phyloP scores from a whole-genome alignment of 139 green algal genomes.

The Trebouxia sp. region DNA sequence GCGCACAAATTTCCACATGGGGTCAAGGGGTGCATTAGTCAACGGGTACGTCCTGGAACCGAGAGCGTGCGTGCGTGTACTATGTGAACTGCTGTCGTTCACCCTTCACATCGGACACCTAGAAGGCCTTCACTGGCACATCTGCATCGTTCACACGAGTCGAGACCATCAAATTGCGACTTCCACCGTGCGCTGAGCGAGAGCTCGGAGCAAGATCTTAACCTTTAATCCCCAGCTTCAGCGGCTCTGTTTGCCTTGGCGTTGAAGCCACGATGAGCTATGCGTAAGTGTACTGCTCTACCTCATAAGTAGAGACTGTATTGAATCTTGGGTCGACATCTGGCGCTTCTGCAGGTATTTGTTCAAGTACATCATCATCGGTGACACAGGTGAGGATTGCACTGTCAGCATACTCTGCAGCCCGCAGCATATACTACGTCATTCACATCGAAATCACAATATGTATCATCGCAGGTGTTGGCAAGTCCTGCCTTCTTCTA shows the following conservation, averaged over 20 bases:
- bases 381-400: constrained; percentile 80
- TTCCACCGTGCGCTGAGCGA: too few relatives aligned
- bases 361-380: constrained; percentile 97
- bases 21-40: too few relatives aligned
- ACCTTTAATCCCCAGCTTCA: not conserved
- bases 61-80: too few relatives aligned
- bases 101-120: too few relatives aligned
- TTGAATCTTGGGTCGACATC: not conserved
- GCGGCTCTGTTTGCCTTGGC: not conserved
- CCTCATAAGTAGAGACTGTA: not conserved
- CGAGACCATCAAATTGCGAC: too few relatives aligned
- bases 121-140: too few relatives aligned
- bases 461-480: constrained; percentile 79
- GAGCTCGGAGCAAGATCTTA: too few relatives aligned
- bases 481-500: constrained; percentile 98
- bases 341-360: constrained; percentile 34
- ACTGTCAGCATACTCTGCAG: not conserved
- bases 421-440: not conserved
- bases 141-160: too few relatives aligned
- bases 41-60: too few relatives aligned
- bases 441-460: not conserved
- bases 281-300: not conserved
- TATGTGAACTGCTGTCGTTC: too few relatives aligned
- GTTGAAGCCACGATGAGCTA: constrained; percentile 17
- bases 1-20: too few relatives aligned